A percentile compares a stretch with the other conserved stretches of the same genome.
phyloP scores from a whole-genome alignment of 768 basidiomycete species.

The Boletus rufocinnamomeus region DNA sequence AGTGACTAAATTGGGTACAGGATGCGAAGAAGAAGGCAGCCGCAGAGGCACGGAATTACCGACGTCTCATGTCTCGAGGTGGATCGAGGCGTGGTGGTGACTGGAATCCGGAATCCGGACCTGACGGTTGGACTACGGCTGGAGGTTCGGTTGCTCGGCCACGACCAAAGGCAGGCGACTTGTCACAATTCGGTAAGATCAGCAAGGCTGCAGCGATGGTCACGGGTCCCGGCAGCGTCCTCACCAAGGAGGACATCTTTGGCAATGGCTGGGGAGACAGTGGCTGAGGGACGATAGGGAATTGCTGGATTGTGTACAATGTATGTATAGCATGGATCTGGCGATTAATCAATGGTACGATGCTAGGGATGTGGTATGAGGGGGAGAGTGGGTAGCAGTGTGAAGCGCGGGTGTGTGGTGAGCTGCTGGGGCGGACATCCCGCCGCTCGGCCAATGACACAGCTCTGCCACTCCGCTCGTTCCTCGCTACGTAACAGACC shows the following conservation, averaged over 20 bases:
- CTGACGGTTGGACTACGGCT: slow-evolving; percentile 90
- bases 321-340: too few relatives aligned
- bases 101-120: slow-evolving; percentile 59
- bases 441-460: too few relatives aligned
- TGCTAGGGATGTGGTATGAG: too few relatives aligned
- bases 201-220: slow-evolving; percentile 66
- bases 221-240: slow-evolving; percentile 86
- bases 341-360: too few relatives aligned
- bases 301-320: too few relatives aligned
- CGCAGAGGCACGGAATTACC: slow-evolving; percentile 58
- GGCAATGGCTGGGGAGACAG: too few relatives aligned
- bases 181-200: slow-evolving; percentile 89
- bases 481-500: too few relatives aligned
- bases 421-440: too few relatives aligned
- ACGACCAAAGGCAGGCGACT: slow-evolving; percentile 78
- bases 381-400: too few relatives aligned
- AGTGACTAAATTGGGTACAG: slow-evolving; percentile 38
- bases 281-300: too few relatives aligned
- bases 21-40: slow-evolving; percentile 81
- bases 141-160: slow-evolving; percentile 52
- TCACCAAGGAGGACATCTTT: slow-evolving; percentile 73
- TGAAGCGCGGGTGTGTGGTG: too few relatives aligned
- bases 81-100: slow-evolving; percentile 88
- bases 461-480: too few relatives aligned
- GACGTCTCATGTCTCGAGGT: slow-evolving; percentile 81